Conservation (phyloP, 169 alveolate species). For the Theileria annulata region DNA sequence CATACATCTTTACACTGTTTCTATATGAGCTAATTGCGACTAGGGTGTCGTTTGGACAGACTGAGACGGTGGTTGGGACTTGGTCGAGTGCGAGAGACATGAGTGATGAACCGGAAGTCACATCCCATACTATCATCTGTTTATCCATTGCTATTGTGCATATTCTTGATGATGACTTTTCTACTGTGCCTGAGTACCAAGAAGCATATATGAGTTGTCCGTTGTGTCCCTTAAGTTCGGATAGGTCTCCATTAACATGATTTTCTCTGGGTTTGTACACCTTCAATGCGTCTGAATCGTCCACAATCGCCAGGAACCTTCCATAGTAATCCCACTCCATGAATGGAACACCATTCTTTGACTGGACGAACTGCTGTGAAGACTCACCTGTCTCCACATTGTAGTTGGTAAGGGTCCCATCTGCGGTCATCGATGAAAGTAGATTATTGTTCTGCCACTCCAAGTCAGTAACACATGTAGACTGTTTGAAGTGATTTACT, state of each 20-base stretch:
- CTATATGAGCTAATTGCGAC: slow-evolving; percentile 62
- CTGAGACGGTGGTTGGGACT: slow-evolving; percentile 54
- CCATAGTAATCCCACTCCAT: slow-evolving; percentile 59
- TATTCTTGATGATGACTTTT: slow-evolving; percentile 34
- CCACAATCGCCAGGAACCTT: slow-evolving; percentile 43
- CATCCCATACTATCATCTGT: slow-evolving; percentile 64
- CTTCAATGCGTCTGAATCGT: slow-evolving; percentile 32
- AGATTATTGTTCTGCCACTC: slow-evolving; percentile 42
- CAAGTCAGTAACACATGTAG: slow-evolving; percentile 35
- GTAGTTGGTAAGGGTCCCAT: slow-evolving; percentile 20
- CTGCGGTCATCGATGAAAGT: slow-evolving; percentile 31
- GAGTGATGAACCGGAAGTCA: slow-evolving; percentile 31
- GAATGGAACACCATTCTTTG: slow-evolving; percentile 37
- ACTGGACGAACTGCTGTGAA: background rate
- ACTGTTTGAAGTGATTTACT: slow-evolving; percentile 15
- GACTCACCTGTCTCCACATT: slow-evolving; percentile 16
- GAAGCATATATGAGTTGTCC: slow-evolving; percentile 40
- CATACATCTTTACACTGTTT: slow-evolving; percentile 40
- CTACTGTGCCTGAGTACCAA: slow-evolving; percentile 38
- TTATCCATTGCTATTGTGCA: slow-evolving; percentile 55
- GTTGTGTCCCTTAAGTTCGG: slow-evolving; percentile 40
- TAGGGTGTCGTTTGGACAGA: slow-evolving; percentile 31
- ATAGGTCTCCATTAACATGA: slow-evolving; percentile 24
- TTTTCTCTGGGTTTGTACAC: slow-evolving; percentile 37
- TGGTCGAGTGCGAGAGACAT: slow-evolving; percentile 47